phyloP scores from a whole-genome alignment of 176 grass and related monocot species.

The Secale cereale region DNA sequence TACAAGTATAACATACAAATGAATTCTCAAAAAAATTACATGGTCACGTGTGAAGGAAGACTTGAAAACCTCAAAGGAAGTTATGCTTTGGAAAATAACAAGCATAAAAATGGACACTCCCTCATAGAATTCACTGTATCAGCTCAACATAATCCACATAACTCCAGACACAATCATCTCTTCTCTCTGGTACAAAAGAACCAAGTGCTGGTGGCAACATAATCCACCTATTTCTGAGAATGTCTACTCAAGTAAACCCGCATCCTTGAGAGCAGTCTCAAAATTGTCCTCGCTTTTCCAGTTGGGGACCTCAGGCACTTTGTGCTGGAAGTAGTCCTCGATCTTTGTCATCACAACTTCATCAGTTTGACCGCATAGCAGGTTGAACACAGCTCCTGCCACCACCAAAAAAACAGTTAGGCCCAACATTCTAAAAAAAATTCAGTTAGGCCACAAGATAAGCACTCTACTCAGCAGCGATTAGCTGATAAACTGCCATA shows the following conservation, averaged over 20 bases:
- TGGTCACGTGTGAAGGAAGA: neutral
- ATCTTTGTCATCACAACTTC: constrained; percentile 82
- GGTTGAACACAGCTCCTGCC: constrained; percentile 95
- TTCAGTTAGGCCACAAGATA: neutral
- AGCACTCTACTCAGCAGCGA: neutral
- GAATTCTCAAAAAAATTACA: neutral
- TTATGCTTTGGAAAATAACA: neutral
- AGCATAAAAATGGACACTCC: neutral
- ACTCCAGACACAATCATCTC: constrained; percentile 21
- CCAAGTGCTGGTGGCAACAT: neutral
- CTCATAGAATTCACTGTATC: neutral
- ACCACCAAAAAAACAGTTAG: constrained; percentile 28
- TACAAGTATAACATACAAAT: neutral
- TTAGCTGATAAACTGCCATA: neutral
- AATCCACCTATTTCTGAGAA: neutral
- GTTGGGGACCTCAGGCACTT: constrained; percentile 62
- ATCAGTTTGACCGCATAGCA: constrained; percentile 67
- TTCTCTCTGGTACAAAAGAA: constrained; percentile 9
- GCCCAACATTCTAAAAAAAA: too few species aligned
- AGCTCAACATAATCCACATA: constrained; percentile 17
- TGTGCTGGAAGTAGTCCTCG: constrained; percentile 68
- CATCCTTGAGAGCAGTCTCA: constrained; percentile 86
- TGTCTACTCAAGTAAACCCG: constrained; percentile 56
- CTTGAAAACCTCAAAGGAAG: neutral
- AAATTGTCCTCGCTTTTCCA: constrained; percentile 86